Percentiles rank a stretch among this genome's conserved stretches.
These are phyloP conservation scores for Penicillium longicatenatum DNA, from an alignment of 495 filamentous ascomycete species.

Conservation along the genomic window DNA sequence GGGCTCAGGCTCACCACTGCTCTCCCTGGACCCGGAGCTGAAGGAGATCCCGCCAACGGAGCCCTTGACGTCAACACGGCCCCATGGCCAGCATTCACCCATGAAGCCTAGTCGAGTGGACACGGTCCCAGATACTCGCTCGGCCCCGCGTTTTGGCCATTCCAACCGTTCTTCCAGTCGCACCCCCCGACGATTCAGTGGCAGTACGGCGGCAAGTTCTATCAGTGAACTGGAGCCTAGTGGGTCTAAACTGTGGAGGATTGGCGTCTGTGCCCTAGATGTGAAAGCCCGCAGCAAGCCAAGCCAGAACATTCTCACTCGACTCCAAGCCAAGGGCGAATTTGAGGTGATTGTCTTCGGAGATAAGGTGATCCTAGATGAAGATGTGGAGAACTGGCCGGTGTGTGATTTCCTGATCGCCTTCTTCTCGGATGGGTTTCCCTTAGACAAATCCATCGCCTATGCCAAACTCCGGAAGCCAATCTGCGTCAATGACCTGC, in stretches of 20 bases:
- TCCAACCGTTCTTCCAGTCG: slow-evolving; percentile 69
- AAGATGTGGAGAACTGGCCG: slow-evolving; percentile 68
- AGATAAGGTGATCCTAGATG: slow-evolving; percentile 96
- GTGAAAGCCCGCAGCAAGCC: slow-evolving; percentile 96
- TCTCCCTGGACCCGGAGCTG: slow-evolving; percentile 16
- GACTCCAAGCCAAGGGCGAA: slow-evolving; percentile 83
- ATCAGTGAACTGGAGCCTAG: slow-evolving; percentile 42
- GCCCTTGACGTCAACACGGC: slow-evolving; percentile 17
- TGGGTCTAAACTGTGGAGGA: slow-evolving; percentile 55
- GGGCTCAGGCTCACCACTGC: slow-evolving; percentile 7
- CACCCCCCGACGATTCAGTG: slow-evolving; percentile 71
- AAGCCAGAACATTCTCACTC: slow-evolving; percentile 90
- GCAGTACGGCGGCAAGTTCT: slow-evolving; percentile 74
- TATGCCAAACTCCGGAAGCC: slow-evolving; percentile 91
- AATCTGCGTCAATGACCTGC: slow-evolving; percentile 95
- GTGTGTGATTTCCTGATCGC: slow-evolving; percentile 90
- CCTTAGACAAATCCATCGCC: slow-evolving; percentile 93
- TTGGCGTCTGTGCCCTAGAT: slow-evolving; percentile 95
- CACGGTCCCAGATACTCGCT: slow-evolving; percentile 24
- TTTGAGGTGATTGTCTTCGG: slow-evolving; percentile 98
- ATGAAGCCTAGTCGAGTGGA: slow-evolving; percentile 27
- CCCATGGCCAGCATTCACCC: slow-evolving; percentile 11
- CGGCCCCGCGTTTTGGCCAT: slow-evolving; percentile 32
- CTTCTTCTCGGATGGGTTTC: slow-evolving; percentile 97
- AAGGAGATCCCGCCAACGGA: slow-evolving; percentile 20